Evolutionary conservation across 371 early-diverging fungal genomes (phyloP).

Genomic region (Mucor velutinosus): DNA sequence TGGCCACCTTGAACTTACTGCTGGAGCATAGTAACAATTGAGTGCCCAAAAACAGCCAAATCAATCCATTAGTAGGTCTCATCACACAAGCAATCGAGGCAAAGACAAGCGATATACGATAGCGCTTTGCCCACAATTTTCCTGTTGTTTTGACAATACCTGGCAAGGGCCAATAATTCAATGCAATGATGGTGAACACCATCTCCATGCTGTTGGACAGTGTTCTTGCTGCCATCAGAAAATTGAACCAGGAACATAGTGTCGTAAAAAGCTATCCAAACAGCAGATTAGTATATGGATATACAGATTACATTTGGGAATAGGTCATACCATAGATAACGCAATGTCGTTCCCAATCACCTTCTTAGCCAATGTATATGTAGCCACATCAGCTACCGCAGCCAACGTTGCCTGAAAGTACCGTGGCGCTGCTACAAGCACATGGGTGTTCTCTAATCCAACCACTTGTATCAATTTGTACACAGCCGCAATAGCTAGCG

Average conservation of each 20-base stretch:
- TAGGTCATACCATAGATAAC: conserved; percentile 28
- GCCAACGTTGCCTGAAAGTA: conserved; percentile 74
- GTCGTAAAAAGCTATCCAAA: conserved; percentile 67
- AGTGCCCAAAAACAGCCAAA: conserved; percentile 79
- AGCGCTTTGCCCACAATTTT: conserved; percentile 21
- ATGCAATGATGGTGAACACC: conserved; percentile 62
- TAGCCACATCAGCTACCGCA: conserved; percentile 73
- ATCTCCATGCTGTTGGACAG: conserved; percentile 77
- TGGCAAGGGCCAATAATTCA: conserved; percentile 77
- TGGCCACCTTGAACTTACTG: conserved; percentile 13
- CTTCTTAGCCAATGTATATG: conserved; percentile 67
- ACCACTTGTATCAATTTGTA: conserved; percentile 64
- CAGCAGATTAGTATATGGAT: not conserved
- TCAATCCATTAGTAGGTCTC: conserved; percentile 82
- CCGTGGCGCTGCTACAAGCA: conserved; percentile 70
- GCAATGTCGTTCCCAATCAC: conserved; percentile 39
- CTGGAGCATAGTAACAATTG: conserved; percentile 43
- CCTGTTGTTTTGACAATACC: not conserved
- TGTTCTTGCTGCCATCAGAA: conserved; percentile 73
- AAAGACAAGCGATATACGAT: conserved; percentile 57
- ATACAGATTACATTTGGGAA: not conserved
- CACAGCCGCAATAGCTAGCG: conserved; percentile 71
- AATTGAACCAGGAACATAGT: conserved; percentile 82
- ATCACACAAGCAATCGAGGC: conserved; percentile 81
- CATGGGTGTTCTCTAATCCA: conserved; percentile 60